Evolutionary conservation across 1,139 yeast genomes (phyloP), one percentile per base, ranked within the genome.

Genomic region (Suhomyces guaymorum): DNA sequence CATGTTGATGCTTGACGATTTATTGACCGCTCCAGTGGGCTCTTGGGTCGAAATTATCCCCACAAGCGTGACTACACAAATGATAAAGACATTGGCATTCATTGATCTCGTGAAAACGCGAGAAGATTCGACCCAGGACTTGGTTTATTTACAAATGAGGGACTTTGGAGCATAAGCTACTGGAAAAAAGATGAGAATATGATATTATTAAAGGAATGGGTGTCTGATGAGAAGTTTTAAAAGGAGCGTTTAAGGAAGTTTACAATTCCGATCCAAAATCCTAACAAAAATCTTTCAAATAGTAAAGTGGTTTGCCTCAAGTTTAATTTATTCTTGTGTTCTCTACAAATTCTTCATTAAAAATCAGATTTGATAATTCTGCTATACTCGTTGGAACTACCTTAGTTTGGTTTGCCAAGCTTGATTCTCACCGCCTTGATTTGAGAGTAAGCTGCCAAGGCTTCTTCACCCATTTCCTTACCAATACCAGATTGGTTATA

Each of bases 401-500:
- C 15, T 12, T 7, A 24, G 6, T 10, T 12, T 15, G 27, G 18
- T 10, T 17, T 12, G 7, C 31, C 30, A 22, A 48, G 35, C 29
- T 46, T 49, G 38, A 44, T 43, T 44, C 61, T 53, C 18, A 56
- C 54, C 7, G 60, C 47, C 46, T 56, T 56, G 27, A 41, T 38
- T 30, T 56, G 59, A 15, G 54, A 46, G 48, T 57, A 57, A 46
- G 52, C 52, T 35, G 48, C 50, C 46, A 55, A 51, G 3, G 47
- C 59, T 28, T 52, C 59, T 20, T 46, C 48, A 21, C 62, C 62
- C 57, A 57, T 47, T 39, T 57, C 62, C 46, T 59, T 52, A 20
- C 62, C 62, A 32, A 57, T 47, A 39, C 62, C 62, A 15, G 62
- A 57, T 34, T 54, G 49, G 33, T 56, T 55, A 43, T 47, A 55